Evolutionary conservation across 2,329 filamentous ascomycete species (phyloP), one percentile per base, ranked within the genome.

Genomic region (Stylonectria norvegica): DNA sequence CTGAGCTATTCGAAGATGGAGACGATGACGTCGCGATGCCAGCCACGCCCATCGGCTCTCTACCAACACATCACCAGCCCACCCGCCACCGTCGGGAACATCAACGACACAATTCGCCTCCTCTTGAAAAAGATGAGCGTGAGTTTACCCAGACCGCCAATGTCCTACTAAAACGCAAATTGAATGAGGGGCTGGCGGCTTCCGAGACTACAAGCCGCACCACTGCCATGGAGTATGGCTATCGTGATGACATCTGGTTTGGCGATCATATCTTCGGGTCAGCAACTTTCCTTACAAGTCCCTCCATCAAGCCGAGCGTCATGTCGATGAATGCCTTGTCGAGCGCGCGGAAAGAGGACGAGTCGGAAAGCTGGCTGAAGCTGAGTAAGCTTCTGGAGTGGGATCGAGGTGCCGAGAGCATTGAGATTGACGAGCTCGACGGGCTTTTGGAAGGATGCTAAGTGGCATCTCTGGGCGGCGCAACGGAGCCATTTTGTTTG

Each of bases 131-230:
- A 56, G 91, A 97, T 55, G 91, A 97, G 72, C 87, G 86, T 59
- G 93, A 97, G 65, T 98, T 98, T 60, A 96, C 91, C 5, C 88
- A 95, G 67, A 97, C 90, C 2, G 93, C 93, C 12, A 87, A 89
- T 52, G 88, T 85, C 34, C 78, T 97, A 55, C 87, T 80, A 56
- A 81, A 79, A 61, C 71, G 77, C 46, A 83, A 82, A 57, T 68
- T 81, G 16, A 72, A 63, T 31, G 71, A 73, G 19, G 69, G 70
- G 28, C 38, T 46, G 8, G 48, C 58, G 12, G 47, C 51, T 29
- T 41, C 57, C 31, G 63, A 66, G 15, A 47, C 50, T 14, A 35
- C 44, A 14, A 62, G 66, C 37, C 61, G 62, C 38, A 53, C 42
- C 10, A 42, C 53, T 8, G 47, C 50, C 17, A 48, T 57, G 35